A percentile compares a stretch with the other conserved stretches of the same genome.
These are phyloP conservation scores for Cryptococcus sp. DNA, from an alignment of 1,284 basidiomycete genomes.

Conservation along the genomic window DNA sequence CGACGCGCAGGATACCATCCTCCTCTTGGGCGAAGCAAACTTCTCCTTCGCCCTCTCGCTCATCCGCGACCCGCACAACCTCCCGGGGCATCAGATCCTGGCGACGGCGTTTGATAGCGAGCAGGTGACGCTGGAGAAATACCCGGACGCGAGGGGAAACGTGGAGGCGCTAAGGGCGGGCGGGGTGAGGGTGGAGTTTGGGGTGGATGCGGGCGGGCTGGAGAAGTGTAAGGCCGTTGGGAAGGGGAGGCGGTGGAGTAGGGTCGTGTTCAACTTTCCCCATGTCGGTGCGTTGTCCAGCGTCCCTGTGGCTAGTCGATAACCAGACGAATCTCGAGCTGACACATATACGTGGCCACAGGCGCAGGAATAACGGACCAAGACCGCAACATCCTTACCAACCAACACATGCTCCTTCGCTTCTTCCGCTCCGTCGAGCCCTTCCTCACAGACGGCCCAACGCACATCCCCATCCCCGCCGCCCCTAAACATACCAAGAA, in stretches of 20 bases:
- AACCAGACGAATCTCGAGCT: not conserved
- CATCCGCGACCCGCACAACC: constrained; percentile 55
- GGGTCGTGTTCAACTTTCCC: constrained; percentile 92
- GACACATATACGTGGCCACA: constrained; percentile 40
- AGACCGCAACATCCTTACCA: constrained; percentile 86
- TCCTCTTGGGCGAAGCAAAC: constrained; percentile 91
- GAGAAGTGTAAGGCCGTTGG: constrained; percentile 54
- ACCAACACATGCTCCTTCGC: constrained; percentile 81
- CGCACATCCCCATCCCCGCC: constrained; percentile 7
- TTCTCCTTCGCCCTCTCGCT: constrained; percentile 87
- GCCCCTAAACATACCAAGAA: constrained; percentile 2
- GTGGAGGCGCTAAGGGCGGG: constrained; percentile 58
- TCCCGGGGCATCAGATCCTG: constrained; percentile 67
- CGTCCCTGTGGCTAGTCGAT: not conserved
- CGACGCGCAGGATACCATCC: constrained; percentile 66
- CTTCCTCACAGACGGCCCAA: constrained; percentile 60
- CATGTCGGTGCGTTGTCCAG: constrained; percentile 70
- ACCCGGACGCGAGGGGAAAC: constrained; percentile 69
- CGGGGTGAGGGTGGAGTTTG: constrained; percentile 73
- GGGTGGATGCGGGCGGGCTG: constrained; percentile 76
- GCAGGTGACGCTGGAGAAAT: constrained; percentile 73
- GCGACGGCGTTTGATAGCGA: constrained; percentile 87
- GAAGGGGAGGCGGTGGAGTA: constrained; percentile 62
- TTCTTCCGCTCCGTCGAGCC: constrained; percentile 73
- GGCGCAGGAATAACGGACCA: constrained; percentile 92